phyloP scores from a whole-genome alignment of 2,329 filamentous ascomycete species.

The Dactylonectria estremocensis region DNA sequence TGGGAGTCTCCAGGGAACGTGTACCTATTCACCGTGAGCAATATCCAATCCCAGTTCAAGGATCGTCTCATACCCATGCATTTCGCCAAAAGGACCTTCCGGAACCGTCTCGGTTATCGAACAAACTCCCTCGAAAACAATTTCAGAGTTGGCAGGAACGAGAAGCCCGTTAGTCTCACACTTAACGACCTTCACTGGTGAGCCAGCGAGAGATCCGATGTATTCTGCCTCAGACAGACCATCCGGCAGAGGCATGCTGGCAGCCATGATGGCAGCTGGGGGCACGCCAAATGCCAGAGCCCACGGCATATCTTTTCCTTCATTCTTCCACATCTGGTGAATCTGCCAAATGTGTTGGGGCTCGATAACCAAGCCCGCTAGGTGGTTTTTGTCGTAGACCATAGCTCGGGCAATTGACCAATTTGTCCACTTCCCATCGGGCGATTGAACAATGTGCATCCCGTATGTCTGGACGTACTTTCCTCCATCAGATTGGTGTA shows the following conservation, averaged over 20 bases:
- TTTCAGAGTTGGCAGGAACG: constrained; percentile 66
- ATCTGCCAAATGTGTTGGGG: constrained; percentile 65
- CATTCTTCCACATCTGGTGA: constrained; percentile 61
- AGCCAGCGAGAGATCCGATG: constrained; percentile 62
- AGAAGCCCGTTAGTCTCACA: constrained; percentile 66
- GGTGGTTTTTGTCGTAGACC: constrained; percentile 60
- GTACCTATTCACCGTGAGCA: constrained; percentile 20
- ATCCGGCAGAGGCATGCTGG: constrained; percentile 64
- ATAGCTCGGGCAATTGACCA: constrained; percentile 64
- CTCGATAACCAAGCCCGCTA: constrained; percentile 59
- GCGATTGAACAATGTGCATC: constrained; percentile 63
- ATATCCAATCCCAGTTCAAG: neutral
- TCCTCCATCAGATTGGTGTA: constrained; percentile 64
- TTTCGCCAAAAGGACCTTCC: constrained; percentile 67
- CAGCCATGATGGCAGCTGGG: constrained; percentile 65
- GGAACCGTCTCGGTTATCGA: constrained; percentile 59
- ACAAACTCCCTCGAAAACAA: constrained; percentile 65
- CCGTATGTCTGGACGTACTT: constrained; percentile 68
- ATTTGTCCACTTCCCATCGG: constrained; percentile 64
- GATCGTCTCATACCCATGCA: constrained; percentile 40
- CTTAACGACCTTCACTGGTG: constrained; percentile 63
- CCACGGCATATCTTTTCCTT: constrained; percentile 64
- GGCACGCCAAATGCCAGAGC: constrained; percentile 65
- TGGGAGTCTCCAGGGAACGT: constrained; percentile 31
- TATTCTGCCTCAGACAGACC: constrained; percentile 65